Evolutionary conservation across 805 yeast species (phyloP).

Genomic region (Wickerhamiella musiphila): DNA sequence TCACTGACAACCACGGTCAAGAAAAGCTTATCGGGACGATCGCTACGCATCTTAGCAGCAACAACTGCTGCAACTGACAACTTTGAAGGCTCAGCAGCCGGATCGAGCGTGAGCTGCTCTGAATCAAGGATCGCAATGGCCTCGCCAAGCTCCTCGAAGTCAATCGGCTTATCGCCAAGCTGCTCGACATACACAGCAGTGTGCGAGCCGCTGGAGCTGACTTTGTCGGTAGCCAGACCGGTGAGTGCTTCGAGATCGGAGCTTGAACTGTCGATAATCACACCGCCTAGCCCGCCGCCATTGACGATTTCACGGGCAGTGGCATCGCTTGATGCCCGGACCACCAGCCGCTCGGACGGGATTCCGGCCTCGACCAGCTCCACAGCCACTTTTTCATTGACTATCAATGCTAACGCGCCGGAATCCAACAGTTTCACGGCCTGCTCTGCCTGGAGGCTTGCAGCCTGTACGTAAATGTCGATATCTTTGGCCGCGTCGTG

Average conservation of each 20-base stretch:
- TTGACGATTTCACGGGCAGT: slow-evolving; percentile 3
- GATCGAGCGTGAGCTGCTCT: slow-evolving; percentile 8
- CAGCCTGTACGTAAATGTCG: slow-evolving; percentile 14
- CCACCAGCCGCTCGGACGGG: slow-evolving; percentile 31
- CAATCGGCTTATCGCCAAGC: slow-evolving; percentile 6
- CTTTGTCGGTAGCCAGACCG: slow-evolving; percentile 7
- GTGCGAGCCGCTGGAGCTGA: slow-evolving; percentile 10
- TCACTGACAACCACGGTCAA: slow-evolving; percentile 66
- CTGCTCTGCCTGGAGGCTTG: slow-evolving; percentile 26
- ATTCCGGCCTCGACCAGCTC: slow-evolving; percentile 31
- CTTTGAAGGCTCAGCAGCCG: slow-evolving; percentile 6
- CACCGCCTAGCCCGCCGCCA: slow-evolving; percentile 10
- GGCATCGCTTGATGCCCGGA: slow-evolving; percentile 11
- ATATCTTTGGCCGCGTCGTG: slow-evolving; percentile 7
- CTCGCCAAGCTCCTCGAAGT: slow-evolving; percentile 5
- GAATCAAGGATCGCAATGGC: slow-evolving; percentile 13
- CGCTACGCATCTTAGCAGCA: slow-evolving; percentile 21
- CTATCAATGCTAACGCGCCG: slow-evolving; percentile 37
- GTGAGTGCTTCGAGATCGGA: slow-evolving; percentile 5
- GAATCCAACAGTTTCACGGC: slow-evolving; percentile 38
- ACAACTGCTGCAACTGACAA: slow-evolving; percentile 9
- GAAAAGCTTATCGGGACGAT: slow-evolving; percentile 71
- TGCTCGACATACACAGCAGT: slow-evolving; percentile 13
- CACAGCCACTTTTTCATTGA: slow-evolving; percentile 19
- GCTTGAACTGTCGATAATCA: slow-evolving; percentile 4